Percentiles rank a stretch among this genome's conserved stretches.
Evolutionary conservation across 345 rosid genomes (phyloP).

Genomic region (Carallia pectinifolia): DNA sequence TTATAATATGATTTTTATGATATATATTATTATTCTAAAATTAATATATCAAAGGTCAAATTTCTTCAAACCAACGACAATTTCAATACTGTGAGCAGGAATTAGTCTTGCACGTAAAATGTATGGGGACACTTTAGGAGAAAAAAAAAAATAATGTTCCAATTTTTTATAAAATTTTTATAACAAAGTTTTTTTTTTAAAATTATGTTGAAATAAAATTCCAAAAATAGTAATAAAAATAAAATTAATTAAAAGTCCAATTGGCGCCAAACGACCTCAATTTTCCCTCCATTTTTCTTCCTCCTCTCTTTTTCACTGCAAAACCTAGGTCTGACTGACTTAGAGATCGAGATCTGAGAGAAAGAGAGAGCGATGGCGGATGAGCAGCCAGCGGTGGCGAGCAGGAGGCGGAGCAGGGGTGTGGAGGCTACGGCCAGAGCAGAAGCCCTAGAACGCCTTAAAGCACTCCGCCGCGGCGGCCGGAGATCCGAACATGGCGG

Average conservation of each 20-base stretch:
- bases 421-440: slow-evolving; percentile 51
- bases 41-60: too few relatives aligned
- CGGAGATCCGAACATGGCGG: slow-evolving; percentile 54
- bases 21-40: too few relatives aligned
- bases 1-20: too few relatives aligned
- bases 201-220: too few relatives aligned
- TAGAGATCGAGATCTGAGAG: not conserved
- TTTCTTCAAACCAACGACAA: too few relatives aligned
- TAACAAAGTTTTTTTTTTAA: too few relatives aligned
- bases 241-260: not conserved
- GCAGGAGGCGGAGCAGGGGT: slow-evolving; percentile 57
- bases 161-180: too few relatives aligned
- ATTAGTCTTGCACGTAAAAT: too few relatives aligned
- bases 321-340: not conserved
- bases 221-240: too few relatives aligned
- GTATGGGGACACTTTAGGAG: too few relatives aligned
- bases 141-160: too few relatives aligned
- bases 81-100: too few relatives aligned
- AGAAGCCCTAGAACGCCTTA: slow-evolving; percentile 68
- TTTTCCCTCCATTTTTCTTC: not conserved
- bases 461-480: slow-evolving; percentile 69
- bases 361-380: slow-evolving; percentile 28
- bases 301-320: not conserved
- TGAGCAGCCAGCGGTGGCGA: slow-evolving; percentile 39
- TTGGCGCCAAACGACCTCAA: not conserved